Evolutionary conservation across 2,329 filamentous ascomycete species (phyloP), one percentile per base, ranked within the genome.

Genomic region (Penicillium thymicola): DNA sequence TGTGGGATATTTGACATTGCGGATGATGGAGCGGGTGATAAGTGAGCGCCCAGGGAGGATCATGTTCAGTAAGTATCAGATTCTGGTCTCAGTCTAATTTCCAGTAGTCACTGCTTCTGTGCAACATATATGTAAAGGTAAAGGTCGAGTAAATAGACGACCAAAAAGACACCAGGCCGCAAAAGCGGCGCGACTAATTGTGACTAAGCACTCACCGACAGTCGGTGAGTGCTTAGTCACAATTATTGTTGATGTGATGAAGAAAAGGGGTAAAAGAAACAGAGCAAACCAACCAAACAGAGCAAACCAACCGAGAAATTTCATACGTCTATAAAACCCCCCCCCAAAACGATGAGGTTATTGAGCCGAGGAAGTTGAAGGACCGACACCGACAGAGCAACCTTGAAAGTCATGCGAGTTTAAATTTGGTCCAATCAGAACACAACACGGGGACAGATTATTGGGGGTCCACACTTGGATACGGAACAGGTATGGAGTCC

Each of bases 11-110:
- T 38, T 59, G 11, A 70, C 41, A 48, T 65, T 64, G 30, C 57
- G 61, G 9, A 69, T 56, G 11, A 69, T 46, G 1, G 57, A 38
- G 47, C 60, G 66, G n/a, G 51, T 48, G 18, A 66, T 34, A 27
- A 68, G 57, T 49, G 55, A 44, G 32, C 14, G 50, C 3, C 65
- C 65, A 25, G 54, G 59, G 14, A 65, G 55, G 5, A 64, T 66
- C 58, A 65, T 65, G 16, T 9, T 47, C 5, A 30, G 18, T 28
- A 21, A 6, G 5, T 6, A 16, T 44, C n/a, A 5, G 27, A 18
- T 10, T 5, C n/a, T 13, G n/a, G 9, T 28, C 9, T 21, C 16
- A 2, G 25, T 23, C n/a, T 34, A 1, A 13, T 23, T 3, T 11
- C 13, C 40, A 11, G 13, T 27, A 3, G 27, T 46, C 14, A 32